These are phyloP conservation scores for Paraglomus occultum DNA, from an alignment of 192 early-diverging fungal genomes.

Conservation along the genomic window DNA sequence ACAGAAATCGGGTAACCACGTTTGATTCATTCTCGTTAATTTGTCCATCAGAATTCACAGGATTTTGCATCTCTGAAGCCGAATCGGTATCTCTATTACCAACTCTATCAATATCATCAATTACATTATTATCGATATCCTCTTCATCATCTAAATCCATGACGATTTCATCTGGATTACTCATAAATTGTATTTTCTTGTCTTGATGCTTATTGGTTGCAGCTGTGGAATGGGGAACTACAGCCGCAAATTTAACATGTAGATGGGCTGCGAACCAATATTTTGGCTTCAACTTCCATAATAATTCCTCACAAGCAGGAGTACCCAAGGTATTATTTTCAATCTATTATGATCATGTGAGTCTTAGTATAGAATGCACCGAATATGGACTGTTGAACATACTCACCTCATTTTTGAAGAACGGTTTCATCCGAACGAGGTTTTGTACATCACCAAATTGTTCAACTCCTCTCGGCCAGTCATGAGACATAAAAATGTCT, in stretches of 20 bases:
- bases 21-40: background rate
- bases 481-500: constrained; percentile 92
- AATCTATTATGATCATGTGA: constrained; percentile 46
- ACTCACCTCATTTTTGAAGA: constrained; percentile 70
- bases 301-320: constrained; percentile 63
- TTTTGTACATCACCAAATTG: constrained; percentile 64
- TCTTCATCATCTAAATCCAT: constrained; percentile 34
- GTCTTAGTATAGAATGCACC: background rate
- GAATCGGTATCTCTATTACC: constrained; percentile 27
- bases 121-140: constrained; percentile 50
- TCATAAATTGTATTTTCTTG: background rate
- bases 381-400: background rate
- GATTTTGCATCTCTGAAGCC: constrained; percentile 10
- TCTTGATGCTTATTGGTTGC: background rate
- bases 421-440: constrained; percentile 70
- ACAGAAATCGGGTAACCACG: constrained; percentile 76
- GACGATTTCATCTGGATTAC: constrained; percentile 44
- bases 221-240: constrained; percentile 47
- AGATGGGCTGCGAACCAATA: constrained; percentile 97
- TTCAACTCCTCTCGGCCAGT: constrained; percentile 92
- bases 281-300: constrained; percentile 72
- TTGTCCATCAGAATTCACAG: background rate
- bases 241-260: constrained; percentile 86
- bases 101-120: constrained; percentile 37
- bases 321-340: constrained; percentile 72